Conservation (phyloP, 371 early-diverging fungal species). For the Mortierella sp. region DNA sequence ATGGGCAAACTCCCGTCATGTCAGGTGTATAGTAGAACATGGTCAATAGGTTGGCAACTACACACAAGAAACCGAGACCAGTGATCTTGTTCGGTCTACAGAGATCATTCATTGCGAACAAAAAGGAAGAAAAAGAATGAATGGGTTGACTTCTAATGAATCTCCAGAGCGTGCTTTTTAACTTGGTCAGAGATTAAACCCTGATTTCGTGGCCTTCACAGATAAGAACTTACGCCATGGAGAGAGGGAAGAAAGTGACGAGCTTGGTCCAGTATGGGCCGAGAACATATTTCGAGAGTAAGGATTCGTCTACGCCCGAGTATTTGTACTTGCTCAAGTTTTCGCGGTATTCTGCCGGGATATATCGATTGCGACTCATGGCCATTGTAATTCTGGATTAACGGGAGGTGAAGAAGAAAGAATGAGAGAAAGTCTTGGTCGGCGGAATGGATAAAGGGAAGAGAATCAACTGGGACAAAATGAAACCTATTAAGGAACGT, state of each 20-base stretch:
- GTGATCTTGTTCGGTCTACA: constrained; percentile 98
- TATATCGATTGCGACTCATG: constrained; percentile 49
- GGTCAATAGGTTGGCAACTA: constrained; percentile 80
- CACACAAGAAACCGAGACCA: constrained; percentile 90
- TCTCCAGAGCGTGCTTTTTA: no score
- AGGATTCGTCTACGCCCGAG: constrained; percentile 88
- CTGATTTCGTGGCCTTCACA: no score
- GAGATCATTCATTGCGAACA: no score
- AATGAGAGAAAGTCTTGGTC: background rate
- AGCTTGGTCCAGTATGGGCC: constrained; percentile 92
- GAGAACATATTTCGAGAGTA: constrained; percentile 88
- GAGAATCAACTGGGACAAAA: background rate
- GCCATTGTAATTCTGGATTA: background rate
- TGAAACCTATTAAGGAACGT: background rate
- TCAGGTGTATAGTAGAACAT: constrained; percentile 77
- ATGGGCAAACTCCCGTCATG: constrained; percentile 79
- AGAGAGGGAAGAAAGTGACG: constrained; percentile 87
- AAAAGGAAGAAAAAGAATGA: no score
- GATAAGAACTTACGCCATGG: constrained; percentile 84
- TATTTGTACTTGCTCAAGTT: constrained; percentile 88
- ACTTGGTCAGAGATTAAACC: no score
- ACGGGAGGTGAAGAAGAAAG: background rate
- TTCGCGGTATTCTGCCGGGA: constrained; percentile 63
- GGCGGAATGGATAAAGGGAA: no score
- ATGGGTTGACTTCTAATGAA: no score